These are phyloP conservation scores for Artemisia annua DNA, from an alignment of 129 eudicot genomes.

Conservation along the genomic window DNA sequence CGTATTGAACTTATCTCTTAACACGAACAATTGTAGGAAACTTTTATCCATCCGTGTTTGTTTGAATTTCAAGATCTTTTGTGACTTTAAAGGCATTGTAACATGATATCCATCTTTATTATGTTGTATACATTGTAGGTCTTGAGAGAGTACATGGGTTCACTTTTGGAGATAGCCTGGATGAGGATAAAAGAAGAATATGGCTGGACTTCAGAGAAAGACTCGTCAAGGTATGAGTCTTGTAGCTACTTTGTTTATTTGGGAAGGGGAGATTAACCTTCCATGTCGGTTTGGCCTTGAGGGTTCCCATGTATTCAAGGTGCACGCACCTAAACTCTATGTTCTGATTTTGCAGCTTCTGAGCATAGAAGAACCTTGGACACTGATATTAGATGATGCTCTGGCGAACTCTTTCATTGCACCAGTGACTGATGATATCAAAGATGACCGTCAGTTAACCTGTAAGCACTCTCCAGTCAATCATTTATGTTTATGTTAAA, in stretches of 20 bases:
- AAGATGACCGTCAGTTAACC: slow-evolving; percentile 66
- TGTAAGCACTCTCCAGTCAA: slow-evolving; percentile 49
- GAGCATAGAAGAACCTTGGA: slow-evolving; percentile 82
- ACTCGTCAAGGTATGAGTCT: slow-evolving; percentile 56
- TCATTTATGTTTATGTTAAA: not conserved
- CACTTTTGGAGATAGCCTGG: slow-evolving; percentile 93
- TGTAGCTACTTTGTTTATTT: not conserved
- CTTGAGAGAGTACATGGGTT: slow-evolving; percentile 95
- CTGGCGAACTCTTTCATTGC: slow-evolving; percentile 83
- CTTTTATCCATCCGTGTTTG: not conserved
- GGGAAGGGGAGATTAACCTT: not conserved
- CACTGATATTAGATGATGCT: slow-evolving; percentile 81
- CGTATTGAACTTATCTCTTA: too few relatives aligned
- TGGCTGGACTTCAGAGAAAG: slow-evolving; percentile 75
- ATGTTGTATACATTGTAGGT: slow-evolving; percentile 43
- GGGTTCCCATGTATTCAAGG: too few relatives aligned
- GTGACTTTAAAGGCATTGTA: not conserved
- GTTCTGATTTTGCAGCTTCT: slow-evolving; percentile 49
- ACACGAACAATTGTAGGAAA: too few relatives aligned
- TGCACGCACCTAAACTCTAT: too few relatives aligned
- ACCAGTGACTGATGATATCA: slow-evolving; percentile 78
- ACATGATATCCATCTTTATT: not conserved
- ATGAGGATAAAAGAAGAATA: slow-evolving; percentile 57
- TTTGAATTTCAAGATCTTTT: not conserved
- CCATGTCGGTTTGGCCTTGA: not conserved